These are phyloP conservation scores for Cruciata laevipes DNA, from an alignment of 257 asterid genomes.

Conservation along the genomic window DNA sequence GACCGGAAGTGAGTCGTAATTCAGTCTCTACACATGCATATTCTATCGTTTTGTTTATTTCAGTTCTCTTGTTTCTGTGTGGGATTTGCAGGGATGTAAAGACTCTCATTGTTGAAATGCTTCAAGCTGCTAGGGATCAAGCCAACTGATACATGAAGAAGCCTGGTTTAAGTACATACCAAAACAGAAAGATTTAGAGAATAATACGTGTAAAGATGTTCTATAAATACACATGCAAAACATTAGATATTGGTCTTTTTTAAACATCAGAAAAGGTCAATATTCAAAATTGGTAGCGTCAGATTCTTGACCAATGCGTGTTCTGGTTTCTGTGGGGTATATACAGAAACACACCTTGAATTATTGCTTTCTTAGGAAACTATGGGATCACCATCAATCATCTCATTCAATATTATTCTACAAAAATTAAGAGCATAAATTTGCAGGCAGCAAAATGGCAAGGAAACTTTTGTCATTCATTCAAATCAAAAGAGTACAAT, in stretches of 20 bases:
- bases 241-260: too few relatives aligned
- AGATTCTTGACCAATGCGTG: conserved; percentile 5
- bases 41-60: neutral
- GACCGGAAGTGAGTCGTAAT: conserved; percentile 69
- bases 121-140: conserved; percentile 58
- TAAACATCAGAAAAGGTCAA: neutral
- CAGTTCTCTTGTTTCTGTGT: neutral
- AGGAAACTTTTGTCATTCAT: neutral
- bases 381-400: neutral
- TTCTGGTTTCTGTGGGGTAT: neutral
- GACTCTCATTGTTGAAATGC: conserved; percentile 85
- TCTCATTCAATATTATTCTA: neutral
- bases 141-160: conserved; percentile 24
- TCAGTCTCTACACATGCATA: conserved; percentile 10
- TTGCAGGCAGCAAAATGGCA: neutral
- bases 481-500: neutral
- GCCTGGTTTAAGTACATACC: neutral
- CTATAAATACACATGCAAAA: neutral
- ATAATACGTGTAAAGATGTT: neutral
- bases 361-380: conserved; percentile 1
- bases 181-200: neutral
- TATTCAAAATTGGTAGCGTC: neutral
- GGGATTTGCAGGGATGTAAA: conserved; percentile 58
- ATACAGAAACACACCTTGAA: neutral
- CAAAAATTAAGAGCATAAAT: neutral